These are phyloP conservation scores for Lasiodiplodia gonubiensis DNA, from an alignment of 2,329 filamentous ascomycete genomes.

Conservation along the genomic window DNA sequence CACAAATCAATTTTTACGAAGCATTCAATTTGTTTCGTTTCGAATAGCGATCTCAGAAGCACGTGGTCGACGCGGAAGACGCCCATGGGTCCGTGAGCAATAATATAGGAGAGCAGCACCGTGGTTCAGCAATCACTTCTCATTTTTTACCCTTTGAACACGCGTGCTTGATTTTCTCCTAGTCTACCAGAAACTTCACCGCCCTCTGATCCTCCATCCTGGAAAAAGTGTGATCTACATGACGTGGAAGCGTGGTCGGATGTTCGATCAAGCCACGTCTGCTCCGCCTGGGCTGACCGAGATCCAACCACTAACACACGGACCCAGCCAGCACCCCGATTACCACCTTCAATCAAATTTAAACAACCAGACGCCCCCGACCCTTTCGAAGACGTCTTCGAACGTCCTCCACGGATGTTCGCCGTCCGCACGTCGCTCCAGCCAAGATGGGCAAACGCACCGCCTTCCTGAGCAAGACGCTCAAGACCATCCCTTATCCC, in stretches of 20 bases:
- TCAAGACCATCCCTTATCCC: neutral
- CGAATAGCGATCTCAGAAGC: neutral
- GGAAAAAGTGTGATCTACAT: conserved; percentile 1
- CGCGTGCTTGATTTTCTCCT: neutral
- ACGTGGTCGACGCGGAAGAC: neutral
- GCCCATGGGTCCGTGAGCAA: neutral
- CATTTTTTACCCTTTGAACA: neutral
- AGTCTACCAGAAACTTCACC: neutral
- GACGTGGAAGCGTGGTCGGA: conserved; percentile 9
- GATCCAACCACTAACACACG: neutral
- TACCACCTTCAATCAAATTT: neutral
- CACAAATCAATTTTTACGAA: neutral
- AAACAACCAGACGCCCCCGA: neutral
- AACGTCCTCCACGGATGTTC: neutral
- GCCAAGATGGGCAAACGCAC: neutral
- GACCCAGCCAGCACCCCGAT: neutral
- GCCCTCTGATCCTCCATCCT: neutral
- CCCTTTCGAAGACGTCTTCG: neutral
- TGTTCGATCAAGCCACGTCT: conserved; percentile 17
- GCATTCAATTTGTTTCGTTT: neutral
- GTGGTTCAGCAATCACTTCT: neutral
- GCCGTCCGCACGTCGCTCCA: neutral
- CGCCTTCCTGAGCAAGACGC: conserved; percentile 7
- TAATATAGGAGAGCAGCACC: neutral
- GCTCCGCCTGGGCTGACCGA: conserved; percentile 9